A percentile compares a stretch with the other conserved stretches of the same genome.
phyloP scores from a whole-genome alignment of 768 basidiomycete genomes.

The Termitomyces sp. region DNA sequence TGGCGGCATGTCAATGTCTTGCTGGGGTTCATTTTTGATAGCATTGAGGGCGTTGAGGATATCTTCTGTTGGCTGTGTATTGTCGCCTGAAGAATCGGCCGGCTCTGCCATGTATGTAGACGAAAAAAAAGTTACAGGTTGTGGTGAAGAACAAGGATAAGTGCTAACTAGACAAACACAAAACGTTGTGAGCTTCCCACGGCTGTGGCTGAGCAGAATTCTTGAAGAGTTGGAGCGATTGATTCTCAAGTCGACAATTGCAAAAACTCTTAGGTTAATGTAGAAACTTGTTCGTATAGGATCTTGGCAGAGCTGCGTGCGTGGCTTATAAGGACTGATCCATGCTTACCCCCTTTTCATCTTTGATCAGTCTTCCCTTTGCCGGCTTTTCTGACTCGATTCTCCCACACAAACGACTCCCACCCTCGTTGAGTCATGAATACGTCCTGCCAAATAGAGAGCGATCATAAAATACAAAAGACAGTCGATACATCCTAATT shows the following conservation, averaged over 20 bases:
- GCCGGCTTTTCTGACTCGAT: conserved; percentile 10
- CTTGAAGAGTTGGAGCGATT: background rate
- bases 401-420: conserved; percentile 5
- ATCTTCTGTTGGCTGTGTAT: conserved; percentile 29
- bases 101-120: conserved; percentile 8
- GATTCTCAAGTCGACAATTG: background rate
- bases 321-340: background rate
- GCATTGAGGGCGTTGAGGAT: conserved; percentile 26
- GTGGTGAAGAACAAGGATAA: background rate
- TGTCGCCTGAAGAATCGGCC: conserved; percentile 19
- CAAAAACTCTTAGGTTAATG: background rate
- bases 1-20: conserved; percentile 19
- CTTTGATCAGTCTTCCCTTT: conserved; percentile 10
- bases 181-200: background rate
- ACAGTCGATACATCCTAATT: background rate
- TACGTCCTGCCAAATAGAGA: background rate
- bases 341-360: conserved; percentile 6
- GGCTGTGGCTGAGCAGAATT: background rate
- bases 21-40: conserved; percentile 22
- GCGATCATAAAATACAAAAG: background rate
- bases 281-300: background rate
- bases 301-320: background rate
- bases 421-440: background rate
- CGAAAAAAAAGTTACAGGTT: conserved; percentile 5
- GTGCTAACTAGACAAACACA: background rate